phyloP scores from a whole-genome alignment of 345 rosid genomes.

The Barbarea vulgaris region DNA sequence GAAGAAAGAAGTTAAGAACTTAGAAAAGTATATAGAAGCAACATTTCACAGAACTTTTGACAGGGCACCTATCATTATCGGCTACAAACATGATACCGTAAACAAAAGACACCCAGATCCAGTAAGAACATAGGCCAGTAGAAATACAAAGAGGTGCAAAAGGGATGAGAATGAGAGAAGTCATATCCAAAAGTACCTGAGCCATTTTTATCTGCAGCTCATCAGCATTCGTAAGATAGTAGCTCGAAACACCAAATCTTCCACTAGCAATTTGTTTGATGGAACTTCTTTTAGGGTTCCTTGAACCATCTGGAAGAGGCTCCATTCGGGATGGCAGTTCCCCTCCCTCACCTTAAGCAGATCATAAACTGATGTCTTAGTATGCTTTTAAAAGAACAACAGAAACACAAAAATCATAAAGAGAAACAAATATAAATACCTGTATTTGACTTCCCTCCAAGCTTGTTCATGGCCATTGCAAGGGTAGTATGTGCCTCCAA shows the following conservation, averaged over 20 bases:
- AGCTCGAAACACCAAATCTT: constrained; percentile 99
- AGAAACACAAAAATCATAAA: not conserved
- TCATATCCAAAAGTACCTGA: constrained; percentile 61
- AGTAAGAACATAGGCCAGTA: constrained; percentile 44
- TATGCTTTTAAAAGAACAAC: not conserved
- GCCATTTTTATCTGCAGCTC: constrained; percentile 99
- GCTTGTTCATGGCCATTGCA: constrained; percentile 90
- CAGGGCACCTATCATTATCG: constrained; percentile 50
- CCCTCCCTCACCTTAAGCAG: constrained; percentile 90
- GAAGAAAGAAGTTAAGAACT: constrained; percentile 21
- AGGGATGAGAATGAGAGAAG: constrained; percentile 39
- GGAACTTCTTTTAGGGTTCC: constrained; percentile 91
- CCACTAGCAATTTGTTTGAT: constrained; percentile 99
- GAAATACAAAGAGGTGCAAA: constrained; percentile 50
- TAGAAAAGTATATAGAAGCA: not conserved
- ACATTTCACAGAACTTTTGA: constrained; percentile 20
- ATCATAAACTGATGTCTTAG: constrained; percentile 11
- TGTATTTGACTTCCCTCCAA: constrained; percentile 98
- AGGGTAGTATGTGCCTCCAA: constrained; percentile 88
- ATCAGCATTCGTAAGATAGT: constrained; percentile 97
- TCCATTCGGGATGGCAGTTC: constrained; percentile 98
- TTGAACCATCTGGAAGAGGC: constrained; percentile 88
- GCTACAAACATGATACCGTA: constrained; percentile 40
- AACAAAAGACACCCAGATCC: constrained; percentile 49
- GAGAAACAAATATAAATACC: constrained; percentile 46